phyloP scores from a whole-genome alignment of 2,329 filamentous ascomycete genomes.

The Colletotrichum trifolii region DNA sequence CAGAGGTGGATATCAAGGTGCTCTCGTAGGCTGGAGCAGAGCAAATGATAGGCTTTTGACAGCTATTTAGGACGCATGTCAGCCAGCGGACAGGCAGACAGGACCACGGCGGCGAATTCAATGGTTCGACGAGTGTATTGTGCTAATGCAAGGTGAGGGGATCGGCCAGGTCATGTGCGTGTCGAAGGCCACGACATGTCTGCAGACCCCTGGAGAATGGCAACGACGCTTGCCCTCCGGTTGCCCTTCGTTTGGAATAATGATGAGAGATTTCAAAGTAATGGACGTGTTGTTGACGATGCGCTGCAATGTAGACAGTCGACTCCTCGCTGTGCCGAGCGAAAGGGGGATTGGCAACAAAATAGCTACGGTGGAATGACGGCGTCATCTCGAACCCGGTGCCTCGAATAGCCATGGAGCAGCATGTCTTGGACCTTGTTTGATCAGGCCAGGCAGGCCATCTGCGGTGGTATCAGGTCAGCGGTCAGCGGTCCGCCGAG shows the following conservation, averaged over 20 bases:
- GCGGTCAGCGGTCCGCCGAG: background rate
- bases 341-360: too few species aligned
- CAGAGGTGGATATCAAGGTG: too few species aligned
- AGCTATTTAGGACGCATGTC: background rate
- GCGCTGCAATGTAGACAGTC: too few species aligned
- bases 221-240: too few species aligned
- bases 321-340: too few species aligned
- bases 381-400: background rate
- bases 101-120: background rate
- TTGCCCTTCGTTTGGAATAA: too few species aligned
- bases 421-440: constrained; percentile 4
- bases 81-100: background rate
- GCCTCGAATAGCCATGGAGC: background rate
- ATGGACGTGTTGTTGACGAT: too few species aligned
- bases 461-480: background rate
- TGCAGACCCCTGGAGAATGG: too few species aligned
- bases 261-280: too few species aligned
- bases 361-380: background rate
- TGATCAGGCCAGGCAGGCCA: background rate
- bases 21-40: background rate
- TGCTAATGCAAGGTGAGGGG: constrained; percentile 3
- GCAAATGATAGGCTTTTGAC: background rate
- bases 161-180: constrained; percentile 20
- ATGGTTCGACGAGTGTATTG: background rate
- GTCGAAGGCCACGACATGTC: constrained; percentile 12